phyloP scores from a whole-genome alignment of 495 filamentous ascomycete species.

The Aeminium ludgeri region DNA sequence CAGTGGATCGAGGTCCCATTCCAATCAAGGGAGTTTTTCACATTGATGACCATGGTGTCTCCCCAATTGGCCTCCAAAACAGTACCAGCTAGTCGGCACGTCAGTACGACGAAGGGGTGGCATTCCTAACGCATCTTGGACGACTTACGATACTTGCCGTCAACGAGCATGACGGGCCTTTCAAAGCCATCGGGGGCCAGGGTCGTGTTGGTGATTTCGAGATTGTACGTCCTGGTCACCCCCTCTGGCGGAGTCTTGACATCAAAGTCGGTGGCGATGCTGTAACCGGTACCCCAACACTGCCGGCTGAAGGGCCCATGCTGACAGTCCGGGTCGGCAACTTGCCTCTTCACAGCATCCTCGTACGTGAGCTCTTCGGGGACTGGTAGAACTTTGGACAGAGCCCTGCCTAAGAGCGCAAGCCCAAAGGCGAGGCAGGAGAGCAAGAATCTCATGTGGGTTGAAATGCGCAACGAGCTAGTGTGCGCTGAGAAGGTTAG shows the following conservation, averaged over 20 bases:
- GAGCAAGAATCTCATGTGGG: too few species aligned
- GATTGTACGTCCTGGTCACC: conserved; percentile 12
- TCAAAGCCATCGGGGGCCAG: conserved; percentile 16
- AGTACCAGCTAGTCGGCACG: conserved; percentile 25
- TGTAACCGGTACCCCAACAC: conserved; percentile 19
- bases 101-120: too few species aligned
- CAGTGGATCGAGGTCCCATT: conserved; percentile 35
- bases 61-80: conserved; percentile 25
- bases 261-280: conserved; percentile 21
- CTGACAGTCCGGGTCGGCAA: conserved; percentile 1
- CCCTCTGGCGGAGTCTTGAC: conserved; percentile 15
- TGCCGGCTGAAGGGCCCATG: conserved; percentile 13
- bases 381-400: too few species aligned
- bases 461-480: too few species aligned
- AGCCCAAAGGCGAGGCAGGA: too few species aligned
- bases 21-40: conserved; percentile 19
- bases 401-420: too few species aligned
- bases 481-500: too few species aligned
- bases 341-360: too few species aligned
- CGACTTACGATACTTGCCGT: conserved; percentile 17
- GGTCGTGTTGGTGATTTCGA: conserved; percentile 18
- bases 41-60: conserved; percentile 22
- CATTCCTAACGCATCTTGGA: too few species aligned
- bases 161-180: conserved; percentile 14
- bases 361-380: too few species aligned